Evolutionary conservation across 495 filamentous ascomycete species (phyloP), one percentile per base, ranked within the genome.

Genomic region (Rhypophila decipiens): DNA sequence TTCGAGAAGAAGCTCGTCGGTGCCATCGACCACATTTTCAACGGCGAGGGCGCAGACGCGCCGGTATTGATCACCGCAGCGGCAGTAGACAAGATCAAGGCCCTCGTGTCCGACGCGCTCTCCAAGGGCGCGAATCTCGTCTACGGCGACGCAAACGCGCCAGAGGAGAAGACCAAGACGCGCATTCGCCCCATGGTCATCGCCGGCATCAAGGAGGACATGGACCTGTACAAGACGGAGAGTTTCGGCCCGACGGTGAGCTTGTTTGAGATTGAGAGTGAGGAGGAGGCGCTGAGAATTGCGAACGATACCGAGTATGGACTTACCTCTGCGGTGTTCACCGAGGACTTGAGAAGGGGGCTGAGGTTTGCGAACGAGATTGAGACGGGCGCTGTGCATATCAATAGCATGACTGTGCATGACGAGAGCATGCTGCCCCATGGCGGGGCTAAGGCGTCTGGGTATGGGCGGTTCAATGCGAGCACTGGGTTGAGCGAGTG

Each of bases 281-380:
- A 88, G 33, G 82, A 84, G 46, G 85, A 90, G 67, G 87, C 85
- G 7, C 66, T 96, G 43, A 55, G 61, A 42, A 76, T 90, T 38
- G 90, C 90, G 12, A 97, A 96, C 67, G 70, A 84, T 51, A 93
- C 88, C 24, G 78, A 85, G 50, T 80, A 93, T 37, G 90, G 90
- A 20, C 82, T 95, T 5, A 80, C 80, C 3, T 82, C 87, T 4
- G 86, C 88, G n/a, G 83, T 97, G 36, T 96, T 96, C 64, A 94
- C 89, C 2, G 80, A 80, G 61, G 77, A 95, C 55, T 59, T 93
- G 50, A 82, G 84, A 44, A 66, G 77, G 54, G 90, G 83, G 12
- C 78, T 95, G 56, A 76, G 84, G 40, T 71, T 95, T 24, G 81
- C 89, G 39, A 83, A 76, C 60, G 70, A 79, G 59, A 79, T 95